Evolutionary conservation across 768 basidiomycete genomes (phyloP).

Genomic region (Strobilomyces dryophilus): DNA sequence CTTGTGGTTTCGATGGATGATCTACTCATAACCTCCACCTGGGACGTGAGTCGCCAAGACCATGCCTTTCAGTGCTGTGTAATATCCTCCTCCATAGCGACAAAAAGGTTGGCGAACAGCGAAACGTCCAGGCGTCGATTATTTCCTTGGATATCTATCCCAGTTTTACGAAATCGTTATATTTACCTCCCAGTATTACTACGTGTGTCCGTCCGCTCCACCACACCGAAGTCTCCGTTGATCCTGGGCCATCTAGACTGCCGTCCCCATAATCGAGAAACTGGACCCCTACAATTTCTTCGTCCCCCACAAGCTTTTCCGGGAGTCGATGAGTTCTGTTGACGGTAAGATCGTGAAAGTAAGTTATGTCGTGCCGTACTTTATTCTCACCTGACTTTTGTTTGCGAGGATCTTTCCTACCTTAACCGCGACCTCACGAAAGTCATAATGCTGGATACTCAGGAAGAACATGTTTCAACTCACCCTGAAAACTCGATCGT

Average conservation of each 20-base stretch:
- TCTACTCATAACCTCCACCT: slow-evolving; percentile 83
- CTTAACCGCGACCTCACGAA: slow-evolving; percentile 91
- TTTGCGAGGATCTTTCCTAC: slow-evolving; percentile 76
- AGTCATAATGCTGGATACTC: slow-evolving; percentile 83
- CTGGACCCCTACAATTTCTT: slow-evolving; percentile 91
- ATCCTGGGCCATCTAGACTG: slow-evolving; percentile 53
- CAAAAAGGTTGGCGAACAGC: slow-evolving; percentile 89
- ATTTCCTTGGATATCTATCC: slow-evolving; percentile 95
- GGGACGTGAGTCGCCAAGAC: slow-evolving; percentile 73
- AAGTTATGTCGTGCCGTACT: background rate
- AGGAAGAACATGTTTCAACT: slow-evolving; percentile 67
- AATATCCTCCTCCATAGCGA: slow-evolving; percentile 47
- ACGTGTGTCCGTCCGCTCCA: slow-evolving; percentile 50
- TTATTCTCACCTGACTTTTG: background rate
- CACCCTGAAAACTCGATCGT: slow-evolving; percentile 90
- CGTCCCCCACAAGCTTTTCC: slow-evolving; percentile 86
- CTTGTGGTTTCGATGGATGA: slow-evolving; percentile 90
- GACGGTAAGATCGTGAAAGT: slow-evolving; percentile 88
- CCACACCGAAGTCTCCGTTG: background rate
- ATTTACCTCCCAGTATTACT: slow-evolving; percentile 87
- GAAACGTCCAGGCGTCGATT: slow-evolving; percentile 91
- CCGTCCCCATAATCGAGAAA: slow-evolving; percentile 83
- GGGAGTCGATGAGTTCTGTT: slow-evolving; percentile 82
- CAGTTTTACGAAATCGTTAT: slow-evolving; percentile 98
- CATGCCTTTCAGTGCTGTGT: background rate